These are phyloP conservation scores for Neckera pumila DNA, from an alignment of 225 moss, liverwort and hornwort genomes.

Conservation along the genomic window DNA sequence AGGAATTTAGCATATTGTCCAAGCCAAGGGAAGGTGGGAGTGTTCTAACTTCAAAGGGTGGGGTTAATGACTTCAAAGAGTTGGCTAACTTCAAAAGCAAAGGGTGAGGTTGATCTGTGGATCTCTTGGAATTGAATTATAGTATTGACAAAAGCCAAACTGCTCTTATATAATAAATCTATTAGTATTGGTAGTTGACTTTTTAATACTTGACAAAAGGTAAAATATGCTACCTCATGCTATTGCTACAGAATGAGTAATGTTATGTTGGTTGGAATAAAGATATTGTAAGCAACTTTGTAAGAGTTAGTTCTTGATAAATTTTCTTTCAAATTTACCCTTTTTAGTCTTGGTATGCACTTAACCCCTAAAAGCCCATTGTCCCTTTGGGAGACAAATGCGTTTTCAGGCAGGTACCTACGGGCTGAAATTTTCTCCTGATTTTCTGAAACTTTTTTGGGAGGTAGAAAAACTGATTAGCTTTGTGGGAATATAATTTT, in stretches of 20 bases:
- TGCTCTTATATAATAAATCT: background rate
- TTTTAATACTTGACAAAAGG: background rate
- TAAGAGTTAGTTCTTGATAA: accelerated
- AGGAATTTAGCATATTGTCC: background rate
- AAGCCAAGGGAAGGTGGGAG: background rate
- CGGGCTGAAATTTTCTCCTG: too few relatives aligned
- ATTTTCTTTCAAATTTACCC: background rate
- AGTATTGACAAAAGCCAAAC: accelerated
- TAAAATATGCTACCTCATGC: background rate
- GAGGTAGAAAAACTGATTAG: too few relatives aligned
- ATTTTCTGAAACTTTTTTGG: too few relatives aligned
- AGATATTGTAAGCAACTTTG: accelerated
- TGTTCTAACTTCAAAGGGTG: background rate
- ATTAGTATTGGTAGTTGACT: background rate
- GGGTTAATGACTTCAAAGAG: background rate
- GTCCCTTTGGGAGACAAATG: too few relatives aligned
- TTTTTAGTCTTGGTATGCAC: background rate
- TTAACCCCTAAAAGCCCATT: too few relatives aligned
- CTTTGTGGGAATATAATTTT: too few relatives aligned
- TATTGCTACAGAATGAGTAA: background rate
- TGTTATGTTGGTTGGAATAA: background rate
- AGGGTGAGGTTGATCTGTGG: background rate
- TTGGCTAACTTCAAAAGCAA: background rate
- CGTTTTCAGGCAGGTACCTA: too few relatives aligned
- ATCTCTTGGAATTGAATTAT: background rate